These are phyloP conservation scores for Xerocomellus intermedius DNA, from an alignment of 768 basidiomycete genomes.

Conservation along the genomic window DNA sequence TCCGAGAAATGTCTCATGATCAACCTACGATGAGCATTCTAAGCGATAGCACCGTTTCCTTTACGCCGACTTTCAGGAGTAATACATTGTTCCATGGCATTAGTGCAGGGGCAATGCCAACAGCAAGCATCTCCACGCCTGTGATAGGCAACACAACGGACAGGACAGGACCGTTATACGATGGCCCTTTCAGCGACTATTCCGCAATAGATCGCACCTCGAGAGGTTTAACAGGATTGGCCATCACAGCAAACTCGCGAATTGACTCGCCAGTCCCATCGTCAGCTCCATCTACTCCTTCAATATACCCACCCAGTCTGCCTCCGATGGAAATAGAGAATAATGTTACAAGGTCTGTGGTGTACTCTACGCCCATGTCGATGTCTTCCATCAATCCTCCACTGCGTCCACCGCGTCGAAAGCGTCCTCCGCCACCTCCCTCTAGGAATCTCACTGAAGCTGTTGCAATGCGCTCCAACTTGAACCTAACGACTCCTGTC, in stretches of 20 bases:
- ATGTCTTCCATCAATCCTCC: conserved; percentile 6
- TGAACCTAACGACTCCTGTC: no score
- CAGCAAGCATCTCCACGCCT: background rate
- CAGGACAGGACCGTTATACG: background rate
- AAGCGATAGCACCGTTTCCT: conserved; percentile 13
- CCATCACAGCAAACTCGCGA: conserved; percentile 23
- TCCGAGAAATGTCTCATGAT: no score
- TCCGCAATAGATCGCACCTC: conserved; percentile 12
- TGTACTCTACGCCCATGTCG: background rate
- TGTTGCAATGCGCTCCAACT: background rate
- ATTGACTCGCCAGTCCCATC: conserved; percentile 19
- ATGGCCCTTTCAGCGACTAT: background rate
- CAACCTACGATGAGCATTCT: conserved; percentile 3
- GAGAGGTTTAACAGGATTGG: conserved; percentile 13
- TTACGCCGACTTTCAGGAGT: conserved; percentile 1
- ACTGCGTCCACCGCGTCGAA: conserved; percentile 10
- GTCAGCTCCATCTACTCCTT: conserved; percentile 45
- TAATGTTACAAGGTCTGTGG: conserved; percentile 17
- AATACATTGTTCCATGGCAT: background rate
- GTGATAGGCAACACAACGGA: background rate
- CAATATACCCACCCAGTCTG: conserved; percentile 48
- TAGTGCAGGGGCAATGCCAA: background rate
- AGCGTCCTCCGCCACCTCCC: conserved; percentile 19
- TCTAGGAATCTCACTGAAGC: background rate
- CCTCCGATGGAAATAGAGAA: conserved; percentile 30